A percentile compares a stretch with the other conserved stretches of the same genome.
These are phyloP conservation scores for Clitoria ternatea DNA, from an alignment of 306 rosid genomes.

Conservation along the genomic window DNA sequence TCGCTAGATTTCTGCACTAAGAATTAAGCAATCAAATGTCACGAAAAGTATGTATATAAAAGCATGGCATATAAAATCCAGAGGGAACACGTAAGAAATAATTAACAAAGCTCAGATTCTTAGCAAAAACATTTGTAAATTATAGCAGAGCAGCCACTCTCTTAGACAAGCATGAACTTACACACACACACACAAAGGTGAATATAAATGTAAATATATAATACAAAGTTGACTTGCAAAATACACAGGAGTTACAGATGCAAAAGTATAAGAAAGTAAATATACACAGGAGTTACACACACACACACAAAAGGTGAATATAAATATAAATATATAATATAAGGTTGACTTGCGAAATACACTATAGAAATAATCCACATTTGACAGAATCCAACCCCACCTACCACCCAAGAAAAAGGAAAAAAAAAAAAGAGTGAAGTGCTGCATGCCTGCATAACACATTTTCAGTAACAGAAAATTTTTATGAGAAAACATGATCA, in stretches of 20 bases:
- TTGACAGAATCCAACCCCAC: neutral
- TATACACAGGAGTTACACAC: too few species aligned
- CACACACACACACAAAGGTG: neutral
- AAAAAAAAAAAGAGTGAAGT: neutral
- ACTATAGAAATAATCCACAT: neutral
- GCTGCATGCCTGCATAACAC: neutral
- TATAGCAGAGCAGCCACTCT: neutral
- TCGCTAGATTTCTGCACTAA: slow-evolving; percentile 52
- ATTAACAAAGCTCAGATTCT: slow-evolving; percentile 9
- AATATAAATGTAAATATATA: too few species aligned
- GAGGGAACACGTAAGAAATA: neutral
- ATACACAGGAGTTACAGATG: neutral
- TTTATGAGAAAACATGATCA: neutral
- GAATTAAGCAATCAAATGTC: slow-evolving; percentile 24
- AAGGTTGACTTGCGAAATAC: slow-evolving; percentile 13
- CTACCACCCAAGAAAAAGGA: too few species aligned
- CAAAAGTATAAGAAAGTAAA: neutral
- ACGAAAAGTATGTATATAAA: slow-evolving; percentile 1
- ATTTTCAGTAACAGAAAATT: neutral
- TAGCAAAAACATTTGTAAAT: neutral
- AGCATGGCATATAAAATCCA: neutral
- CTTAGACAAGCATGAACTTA: neutral
- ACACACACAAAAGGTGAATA: neutral
- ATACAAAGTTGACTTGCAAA: slow-evolving; percentile 10
- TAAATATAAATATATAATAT: too few species aligned